These are phyloP conservation scores for Fusarium azukiicola DNA, from an alignment of 2,329 filamentous ascomycete genomes.

Conservation along the genomic window DNA sequence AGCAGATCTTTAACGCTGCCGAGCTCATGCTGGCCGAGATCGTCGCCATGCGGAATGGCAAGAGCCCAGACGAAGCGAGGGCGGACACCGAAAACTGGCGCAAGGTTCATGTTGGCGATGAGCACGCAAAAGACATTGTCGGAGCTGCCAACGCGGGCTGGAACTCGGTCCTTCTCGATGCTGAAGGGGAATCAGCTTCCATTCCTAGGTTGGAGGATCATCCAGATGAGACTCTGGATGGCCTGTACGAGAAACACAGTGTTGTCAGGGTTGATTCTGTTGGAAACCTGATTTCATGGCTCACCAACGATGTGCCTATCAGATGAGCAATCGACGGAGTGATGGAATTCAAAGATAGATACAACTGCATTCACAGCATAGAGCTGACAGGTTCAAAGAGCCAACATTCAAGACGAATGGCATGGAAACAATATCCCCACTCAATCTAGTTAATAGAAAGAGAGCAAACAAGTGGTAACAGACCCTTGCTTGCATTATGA, in stretches of 20 bases:
- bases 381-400: background rate
- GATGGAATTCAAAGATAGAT: background rate
- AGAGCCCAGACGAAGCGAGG: background rate
- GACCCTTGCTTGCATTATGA: background rate
- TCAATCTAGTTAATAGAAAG: constrained; percentile 4
- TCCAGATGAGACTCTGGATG: background rate
- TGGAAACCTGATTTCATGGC: constrained; percentile 32
- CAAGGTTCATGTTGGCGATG: constrained; percentile 47
- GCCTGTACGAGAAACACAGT: constrained; percentile 13
- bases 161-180: constrained; percentile 41
- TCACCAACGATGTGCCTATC: background rate
- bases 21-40: constrained; percentile 61
- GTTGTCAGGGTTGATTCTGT: constrained; percentile 38
- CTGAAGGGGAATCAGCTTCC: constrained; percentile 20
- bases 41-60: constrained; percentile 28
- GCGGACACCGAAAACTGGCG: constrained; percentile 21
- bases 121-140: constrained; percentile 44
- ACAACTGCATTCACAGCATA: background rate
- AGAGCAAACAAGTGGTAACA: background rate
- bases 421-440: background rate
- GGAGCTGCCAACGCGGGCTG: constrained; percentile 41
- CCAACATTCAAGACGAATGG: background rate
- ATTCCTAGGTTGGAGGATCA: constrained; percentile 33
- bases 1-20: constrained; percentile 76
- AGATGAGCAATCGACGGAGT: background rate